Evolutionary conservation across 805 yeast species (phyloP).

Genomic region (Pichia rugopelliculosa): DNA sequence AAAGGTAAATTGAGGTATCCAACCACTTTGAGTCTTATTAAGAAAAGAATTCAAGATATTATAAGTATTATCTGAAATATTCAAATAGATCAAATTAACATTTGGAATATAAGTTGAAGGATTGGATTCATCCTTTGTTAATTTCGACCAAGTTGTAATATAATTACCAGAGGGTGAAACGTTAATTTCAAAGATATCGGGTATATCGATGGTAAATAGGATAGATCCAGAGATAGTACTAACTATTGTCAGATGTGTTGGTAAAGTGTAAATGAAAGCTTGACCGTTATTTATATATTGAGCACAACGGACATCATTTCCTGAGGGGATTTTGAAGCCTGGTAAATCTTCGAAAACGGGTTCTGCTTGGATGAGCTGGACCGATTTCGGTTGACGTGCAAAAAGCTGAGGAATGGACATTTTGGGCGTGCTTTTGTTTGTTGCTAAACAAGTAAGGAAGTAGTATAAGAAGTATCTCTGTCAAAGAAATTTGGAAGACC

Average conservation of each 20-base stretch:
- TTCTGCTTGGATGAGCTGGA: constrained; percentile 44
- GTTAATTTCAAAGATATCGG: constrained; percentile 71
- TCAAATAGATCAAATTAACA: constrained; percentile 65
- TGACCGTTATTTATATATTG: constrained; percentile 62
- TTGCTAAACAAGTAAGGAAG: neutral
- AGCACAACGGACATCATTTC: constrained; percentile 51
- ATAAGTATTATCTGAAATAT: constrained; percentile 13
- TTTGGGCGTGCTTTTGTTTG: neutral
- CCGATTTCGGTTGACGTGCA: constrained; percentile 47
- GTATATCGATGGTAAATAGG: constrained; percentile 42
- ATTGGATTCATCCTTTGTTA: constrained; percentile 54
- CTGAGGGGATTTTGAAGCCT: constrained; percentile 25
- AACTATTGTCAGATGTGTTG: constrained; percentile 48
- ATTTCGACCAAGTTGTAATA: constrained; percentile 86
- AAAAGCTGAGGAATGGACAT: constrained; percentile 23
- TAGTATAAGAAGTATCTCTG: too few species aligned
- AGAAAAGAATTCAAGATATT: constrained; percentile 43
- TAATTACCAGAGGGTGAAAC: constrained; percentile 87
- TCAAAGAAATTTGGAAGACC: too few species aligned
- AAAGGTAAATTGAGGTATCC: constrained; percentile 86
- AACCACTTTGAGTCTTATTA: constrained; percentile 77
- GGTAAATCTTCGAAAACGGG: constrained; percentile 31
- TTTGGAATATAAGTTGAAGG: constrained; percentile 72
- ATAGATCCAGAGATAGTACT: constrained; percentile 46
- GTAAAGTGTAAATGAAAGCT: constrained; percentile 67